phyloP scores from a whole-genome alignment of 2,329 filamentous ascomycete genomes.

The Fusarium temperatum region DNA sequence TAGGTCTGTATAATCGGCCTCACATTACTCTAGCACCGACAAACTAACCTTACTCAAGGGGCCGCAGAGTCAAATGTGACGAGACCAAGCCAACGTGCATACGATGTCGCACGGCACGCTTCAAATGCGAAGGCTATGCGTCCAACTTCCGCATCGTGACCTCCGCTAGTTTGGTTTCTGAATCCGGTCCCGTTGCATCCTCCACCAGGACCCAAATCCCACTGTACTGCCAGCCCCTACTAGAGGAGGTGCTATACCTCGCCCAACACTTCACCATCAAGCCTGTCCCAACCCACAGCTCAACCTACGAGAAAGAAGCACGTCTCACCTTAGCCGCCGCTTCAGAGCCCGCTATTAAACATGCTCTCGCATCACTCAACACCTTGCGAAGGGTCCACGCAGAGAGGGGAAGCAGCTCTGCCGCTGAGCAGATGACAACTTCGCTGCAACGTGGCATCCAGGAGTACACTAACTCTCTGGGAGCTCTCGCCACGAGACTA shows the following conservation, averaged over 20 bases:
- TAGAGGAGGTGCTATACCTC: background rate
- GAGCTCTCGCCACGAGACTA: background rate
- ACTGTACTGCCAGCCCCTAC: background rate
- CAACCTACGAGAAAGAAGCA: background rate
- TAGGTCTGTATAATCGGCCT: background rate
- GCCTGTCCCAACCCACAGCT: background rate
- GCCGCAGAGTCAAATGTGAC: background rate
- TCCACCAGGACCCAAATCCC: accelerated
- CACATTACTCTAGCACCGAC: too few relatives aligned
- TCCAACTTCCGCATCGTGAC: background rate
- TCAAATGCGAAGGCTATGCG: background rate
- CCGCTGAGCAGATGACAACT: background rate
- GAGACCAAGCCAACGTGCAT: background rate
- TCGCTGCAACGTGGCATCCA: background rate
- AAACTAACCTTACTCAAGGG: background rate
- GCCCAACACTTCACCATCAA: background rate
- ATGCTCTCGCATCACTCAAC: background rate
- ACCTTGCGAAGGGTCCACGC: background rate
- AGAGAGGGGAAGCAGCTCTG: background rate
- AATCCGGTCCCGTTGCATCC: accelerated
- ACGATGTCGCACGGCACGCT: background rate
- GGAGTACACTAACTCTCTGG: background rate
- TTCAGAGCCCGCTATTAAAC: accelerated
- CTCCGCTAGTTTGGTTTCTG: background rate
- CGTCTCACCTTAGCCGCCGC: accelerated